Conservation (phyloP, 2,329 filamentous ascomycete genomes). For the Elsinoe arachidis region DNA sequence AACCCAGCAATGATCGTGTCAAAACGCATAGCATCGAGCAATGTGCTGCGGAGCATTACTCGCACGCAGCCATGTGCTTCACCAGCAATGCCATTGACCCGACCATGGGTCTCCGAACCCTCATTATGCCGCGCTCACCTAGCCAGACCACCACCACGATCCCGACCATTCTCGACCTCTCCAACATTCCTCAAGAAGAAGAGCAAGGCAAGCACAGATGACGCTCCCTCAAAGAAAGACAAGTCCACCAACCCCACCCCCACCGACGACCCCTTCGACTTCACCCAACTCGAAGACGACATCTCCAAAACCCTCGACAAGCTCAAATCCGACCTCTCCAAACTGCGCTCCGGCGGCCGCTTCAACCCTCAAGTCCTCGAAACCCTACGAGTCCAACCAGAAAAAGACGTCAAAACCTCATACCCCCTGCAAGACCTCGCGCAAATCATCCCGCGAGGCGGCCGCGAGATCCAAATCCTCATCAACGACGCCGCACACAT, state of each 20-base stretch:
- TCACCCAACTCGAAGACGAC: constrained; percentile 47
- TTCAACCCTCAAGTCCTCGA: constrained; percentile 57
- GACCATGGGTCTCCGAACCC: not conserved
- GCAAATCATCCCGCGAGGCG: constrained; percentile 55
- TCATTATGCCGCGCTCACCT: not conserved
- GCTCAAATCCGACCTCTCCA: constrained; percentile 53
- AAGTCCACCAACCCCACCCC: constrained; percentile 28
- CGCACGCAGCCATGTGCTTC: not conserved
- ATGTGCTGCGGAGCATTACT: too few relatives aligned
- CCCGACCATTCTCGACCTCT: constrained; percentile 36
- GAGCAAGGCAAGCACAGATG: constrained; percentile 33
- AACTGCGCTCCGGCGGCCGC: constrained; percentile 53
- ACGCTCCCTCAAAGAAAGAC: constrained; percentile 24
- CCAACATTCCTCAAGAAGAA: constrained; percentile 39
- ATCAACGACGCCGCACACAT: constrained; percentile 51
- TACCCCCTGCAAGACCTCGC: constrained; percentile 52
- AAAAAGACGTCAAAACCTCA: constrained; percentile 33
- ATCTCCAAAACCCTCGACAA: constrained; percentile 48
- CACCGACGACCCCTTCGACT: constrained; percentile 51
- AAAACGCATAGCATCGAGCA: not conserved
- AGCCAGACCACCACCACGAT: not conserved
- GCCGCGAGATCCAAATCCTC: constrained; percentile 52
- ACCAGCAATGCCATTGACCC: not conserved
- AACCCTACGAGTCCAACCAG: constrained; percentile 49
- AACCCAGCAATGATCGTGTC: not conserved